Evolutionary conservation across 768 basidiomycete species (phyloP).

Genomic region (Mycena floridula): DNA sequence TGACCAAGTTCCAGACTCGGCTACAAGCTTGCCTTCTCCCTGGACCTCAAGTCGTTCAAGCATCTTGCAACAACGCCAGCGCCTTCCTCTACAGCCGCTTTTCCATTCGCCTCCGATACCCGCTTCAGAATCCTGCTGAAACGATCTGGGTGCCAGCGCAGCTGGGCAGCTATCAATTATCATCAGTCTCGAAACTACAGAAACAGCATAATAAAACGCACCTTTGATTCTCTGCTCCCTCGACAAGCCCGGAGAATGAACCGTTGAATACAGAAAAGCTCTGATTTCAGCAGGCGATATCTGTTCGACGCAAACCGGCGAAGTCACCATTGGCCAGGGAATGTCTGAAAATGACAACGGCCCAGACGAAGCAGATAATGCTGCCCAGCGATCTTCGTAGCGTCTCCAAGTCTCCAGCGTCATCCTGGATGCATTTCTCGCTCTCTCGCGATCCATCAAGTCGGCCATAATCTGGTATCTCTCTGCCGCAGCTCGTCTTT

Average conservation of each 20-base stretch:
- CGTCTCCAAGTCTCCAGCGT: slow-evolving; percentile 50
- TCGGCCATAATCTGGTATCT: slow-evolving; percentile 27
- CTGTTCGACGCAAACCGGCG: slow-evolving; percentile 38
- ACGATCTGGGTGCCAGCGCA: slow-evolving; percentile 80
- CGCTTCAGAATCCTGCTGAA: slow-evolving; percentile 53
- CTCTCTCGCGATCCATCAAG: slow-evolving; percentile 37
- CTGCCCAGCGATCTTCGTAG: slow-evolving; percentile 66
- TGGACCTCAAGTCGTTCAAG: too few relatives aligned
- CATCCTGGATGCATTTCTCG: slow-evolving; percentile 35
- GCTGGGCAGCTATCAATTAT: too few relatives aligned
- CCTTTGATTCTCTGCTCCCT: slow-evolving; percentile 60
- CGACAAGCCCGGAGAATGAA: slow-evolving; percentile 52
- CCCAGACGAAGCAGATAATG: slow-evolving; percentile 37
- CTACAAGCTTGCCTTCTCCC: too few relatives aligned
- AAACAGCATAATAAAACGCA: too few relatives aligned
- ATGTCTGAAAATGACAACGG: slow-evolving; percentile 52
- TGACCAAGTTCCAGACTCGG: too few relatives aligned
- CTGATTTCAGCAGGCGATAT: slow-evolving; percentile 50
- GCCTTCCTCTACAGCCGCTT: slow-evolving; percentile 46
- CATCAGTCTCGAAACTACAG: too few relatives aligned
- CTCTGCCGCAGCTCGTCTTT: slow-evolving; percentile 41
- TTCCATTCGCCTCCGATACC: slow-evolving; percentile 50
- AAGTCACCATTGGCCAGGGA: slow-evolving; percentile 61
- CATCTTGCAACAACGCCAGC: slow-evolving; percentile 62
- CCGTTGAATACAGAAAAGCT: slow-evolving; percentile 57